Conservation (phyloP, 140 eudicot species). For the Stevia rebaudiana region DNA sequence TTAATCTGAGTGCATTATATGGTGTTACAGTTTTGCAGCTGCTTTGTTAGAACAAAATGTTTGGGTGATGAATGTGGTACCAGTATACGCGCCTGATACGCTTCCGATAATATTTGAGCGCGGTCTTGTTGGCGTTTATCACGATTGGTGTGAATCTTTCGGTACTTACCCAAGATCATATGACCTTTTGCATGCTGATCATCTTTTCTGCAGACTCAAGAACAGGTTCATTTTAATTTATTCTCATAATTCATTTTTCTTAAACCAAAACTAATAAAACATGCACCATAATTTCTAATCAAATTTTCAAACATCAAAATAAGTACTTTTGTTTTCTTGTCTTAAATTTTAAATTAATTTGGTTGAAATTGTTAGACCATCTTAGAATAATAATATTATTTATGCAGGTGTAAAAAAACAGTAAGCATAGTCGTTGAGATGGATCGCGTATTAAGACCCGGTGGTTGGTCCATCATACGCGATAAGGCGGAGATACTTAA, state of each 20-base stretch:
- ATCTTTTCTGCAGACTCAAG: constrained; percentile 90
- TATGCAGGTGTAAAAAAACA: constrained; percentile 77
- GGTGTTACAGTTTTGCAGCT: constrained; percentile 80
- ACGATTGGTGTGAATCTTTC: constrained; percentile 96
- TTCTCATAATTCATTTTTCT: not conserved
- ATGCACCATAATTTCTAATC: not conserved
- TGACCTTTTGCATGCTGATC: constrained; percentile 95
- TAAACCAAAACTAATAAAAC: not conserved
- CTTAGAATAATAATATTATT: not conserved
- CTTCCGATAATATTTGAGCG: constrained; percentile 89
- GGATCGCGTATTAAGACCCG: constrained; percentile 79
- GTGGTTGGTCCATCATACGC: constrained; percentile 85
- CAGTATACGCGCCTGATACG: constrained; percentile 78
- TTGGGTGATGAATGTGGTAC: constrained; percentile 98
- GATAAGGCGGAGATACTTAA: constrained; percentile 77
- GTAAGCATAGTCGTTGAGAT: constrained; percentile 76
- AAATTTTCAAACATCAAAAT: not conserved
- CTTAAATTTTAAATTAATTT: not conserved
- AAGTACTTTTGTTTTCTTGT: not conserved
- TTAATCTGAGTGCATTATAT: not conserved
- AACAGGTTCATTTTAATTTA: constrained; percentile 42
- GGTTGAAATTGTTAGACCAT: not conserved
- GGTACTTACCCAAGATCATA: constrained; percentile 96
- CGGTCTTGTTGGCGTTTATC: constrained; percentile 80
- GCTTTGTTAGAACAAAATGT: constrained; percentile 66